Base-by-base conservation (phyloP, 352 stramenopile genomes). In the Phytopythium helicoides region DNA sequence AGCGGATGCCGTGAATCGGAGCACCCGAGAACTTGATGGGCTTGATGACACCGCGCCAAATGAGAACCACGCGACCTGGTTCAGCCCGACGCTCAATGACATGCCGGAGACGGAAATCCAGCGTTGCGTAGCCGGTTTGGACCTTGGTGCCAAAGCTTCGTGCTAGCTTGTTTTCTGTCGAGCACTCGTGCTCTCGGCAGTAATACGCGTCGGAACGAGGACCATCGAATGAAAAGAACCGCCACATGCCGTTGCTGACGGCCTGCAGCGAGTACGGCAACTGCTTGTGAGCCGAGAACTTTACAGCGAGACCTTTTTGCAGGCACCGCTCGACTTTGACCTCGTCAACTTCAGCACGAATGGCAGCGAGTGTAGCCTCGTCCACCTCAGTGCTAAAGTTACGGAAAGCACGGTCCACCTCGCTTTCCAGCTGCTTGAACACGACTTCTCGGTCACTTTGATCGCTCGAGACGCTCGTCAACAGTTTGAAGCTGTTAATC, bases 21-120 rank as follows among this genome's bases (percentile, higher is more conserved):
- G 54, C 60, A 12, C 66, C 70, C 1, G 57, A 71, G 48, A 83
- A 74, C 49, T 68, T 66, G 22, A 77, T 62, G 0, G 73, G 70
- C 23, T 80, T 74, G 23, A 79, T 52, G 10, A 71, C 22, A 2
- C 65, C 66, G 7, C 61, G 53, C 58, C 70, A 82, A 6, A 82
- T 18, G 37, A 87, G 65, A 23, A 86, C 52, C n/a, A 81, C 56
- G 21, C 73, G 72, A 0, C 80, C 59, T 6, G 41, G 45, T n/a
- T 71, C 60, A 9, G 56, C 62, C 33, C 67, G 66, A 50, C 64
- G 64, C n/a, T 67, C 55, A 6, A 68, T 26, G 0, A 80, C 56
- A 22, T 70, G 58, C 38, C 80, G 76, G 21, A 62, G 60, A 21
- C 64, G 62, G 26, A 80, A 81, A 50, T 73, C 60, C 21, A 66